Base-by-base conservation (phyloP, 495 filamentous ascomycete genomes). In the Tuber calosporum region DNA sequence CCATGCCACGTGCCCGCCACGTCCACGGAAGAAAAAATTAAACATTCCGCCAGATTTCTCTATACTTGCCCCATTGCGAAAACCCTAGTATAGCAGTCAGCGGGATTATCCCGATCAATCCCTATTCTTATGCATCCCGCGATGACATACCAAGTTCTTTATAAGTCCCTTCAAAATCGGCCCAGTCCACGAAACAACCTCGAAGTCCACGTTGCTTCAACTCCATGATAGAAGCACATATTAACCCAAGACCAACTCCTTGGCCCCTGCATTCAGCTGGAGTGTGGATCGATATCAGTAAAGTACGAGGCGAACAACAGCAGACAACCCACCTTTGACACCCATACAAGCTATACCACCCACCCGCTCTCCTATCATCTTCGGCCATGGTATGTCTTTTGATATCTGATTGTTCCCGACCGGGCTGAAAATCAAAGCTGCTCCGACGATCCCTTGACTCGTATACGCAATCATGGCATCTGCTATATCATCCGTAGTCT, bases 301-400 rank as follows among this genome's bases (percentile, higher is more conserved):
- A 69, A 53, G 26, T 37, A 71, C 48, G 66, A 69, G 22, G 34
- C 20, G 17, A 67, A 15, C 40, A n/a, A 36, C 39, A 43, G 22
- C 48, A 69, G 39, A 67, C 15, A 69, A 82, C 83, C 69, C 75
- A 87, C 88, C 85, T 78, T 81, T 81, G 75, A 89, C 86, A 79
- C 87, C 88, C 53, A 90, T 83, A 75, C 88, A 90, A 41, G 87
- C 87, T 40, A 89, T 84, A 30, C 88, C 88, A 26, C 88, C 88
- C 69, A 88, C 84, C 74, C 87, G 85, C 43, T 83, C 83, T 30
- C 84, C 86, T 74, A 89, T 86, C 72, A 82, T 84, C 70, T 82
- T 81, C 26, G 86, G 85, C 88, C 88, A 90, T 11, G 88, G 88
- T 40, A 89, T 82, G 79, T 89, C 87, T 39, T 84, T 84, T 15